Evolutionary conservation across 2,329 filamentous ascomycete species (phyloP), one percentile per base, ranked within the genome.

Genomic region (Polytolypa hystricis): DNA sequence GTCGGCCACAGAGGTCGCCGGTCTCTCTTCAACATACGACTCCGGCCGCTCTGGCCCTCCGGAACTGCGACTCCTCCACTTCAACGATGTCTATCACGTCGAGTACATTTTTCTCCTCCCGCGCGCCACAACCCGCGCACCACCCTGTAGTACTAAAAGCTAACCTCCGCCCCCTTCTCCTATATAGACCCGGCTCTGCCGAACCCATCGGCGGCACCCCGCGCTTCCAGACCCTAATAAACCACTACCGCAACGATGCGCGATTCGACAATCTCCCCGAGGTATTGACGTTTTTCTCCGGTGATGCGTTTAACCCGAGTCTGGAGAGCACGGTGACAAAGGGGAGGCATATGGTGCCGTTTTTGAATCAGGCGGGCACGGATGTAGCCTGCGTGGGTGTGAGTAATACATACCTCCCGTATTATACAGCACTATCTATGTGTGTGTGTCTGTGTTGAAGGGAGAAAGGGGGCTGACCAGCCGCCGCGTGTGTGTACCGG

Each of bases 41-140:
- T 60, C 61, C 45, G 57, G 57, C 30, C 57, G 64, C 20, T 55
- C 55, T 38, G 62, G 62, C 30, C 56, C 67, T 28, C 82, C 84
- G 30, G 81, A 85, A 55, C 63, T 94, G 34, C 77, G 86, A n/a
- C 61, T 94, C 38, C 57, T 93, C 20, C 87, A 94, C 63, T 94
- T 81, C 69, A 94, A 94, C 60, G 86, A 95, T 61, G 86, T 94
- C 42, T 94, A 94, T 58, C 87, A 94, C 51, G 74, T 94, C 37
- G 85, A 93, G 59, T 65, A 57, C 42, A 54, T 48, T 21, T 35
- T 27, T 37, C 28, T 29, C 30, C 38, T 32, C 19, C 12, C 21
- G 16, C 25, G 17, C 3, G 14, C 18, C 21, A 26, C 27, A 31
- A 30, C 28, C 28, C 16, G n/a, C 18, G 17, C n/a, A 9, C 9